Percentiles rank a stretch among this genome's conserved stretches.
These are phyloP conservation scores for Fusarium sublunatum DNA, from an alignment of 2,329 filamentous ascomycete genomes.

Conservation along the genomic window DNA sequence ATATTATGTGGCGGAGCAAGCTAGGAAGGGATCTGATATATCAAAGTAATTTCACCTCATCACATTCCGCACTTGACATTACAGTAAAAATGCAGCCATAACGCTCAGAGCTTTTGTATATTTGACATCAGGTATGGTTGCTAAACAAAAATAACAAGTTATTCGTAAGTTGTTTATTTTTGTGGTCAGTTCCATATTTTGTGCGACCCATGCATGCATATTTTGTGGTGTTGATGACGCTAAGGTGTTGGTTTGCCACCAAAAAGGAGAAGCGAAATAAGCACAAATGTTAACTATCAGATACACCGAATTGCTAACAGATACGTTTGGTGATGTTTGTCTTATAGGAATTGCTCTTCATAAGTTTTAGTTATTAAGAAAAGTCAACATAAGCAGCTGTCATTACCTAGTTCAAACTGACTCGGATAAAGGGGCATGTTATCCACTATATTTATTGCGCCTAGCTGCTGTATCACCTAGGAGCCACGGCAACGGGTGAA, in stretches of 20 bases:
- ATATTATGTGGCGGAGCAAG: no score
- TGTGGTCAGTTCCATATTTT: not conserved
- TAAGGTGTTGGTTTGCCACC: conserved; percentile 12
- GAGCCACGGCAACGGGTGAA: conserved; percentile 22
- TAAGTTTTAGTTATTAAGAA: not conserved
- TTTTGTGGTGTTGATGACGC: not conserved
- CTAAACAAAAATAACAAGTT: not conserved
- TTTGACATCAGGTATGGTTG: no score
- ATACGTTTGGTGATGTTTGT: not conserved
- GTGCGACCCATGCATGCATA: not conserved
- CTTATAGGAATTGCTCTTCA: not conserved
- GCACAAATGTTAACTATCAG: not conserved
- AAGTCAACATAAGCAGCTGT: no score
- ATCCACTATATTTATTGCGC: no score
- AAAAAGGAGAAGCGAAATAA: conserved; percentile 25
- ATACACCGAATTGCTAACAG: not conserved
- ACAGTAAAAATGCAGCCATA: no score
- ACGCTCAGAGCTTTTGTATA: no score
- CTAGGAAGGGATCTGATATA: no score
- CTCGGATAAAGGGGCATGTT: no score
- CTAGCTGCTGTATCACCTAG: conserved; percentile 16
- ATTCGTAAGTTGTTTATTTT: not conserved
- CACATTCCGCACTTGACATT: no score
- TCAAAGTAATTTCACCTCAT: no score
- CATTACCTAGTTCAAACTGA: no score